Base-by-base conservation (phyloP, 164 flowering plant species). In the Brasenia schreberi region DNA sequence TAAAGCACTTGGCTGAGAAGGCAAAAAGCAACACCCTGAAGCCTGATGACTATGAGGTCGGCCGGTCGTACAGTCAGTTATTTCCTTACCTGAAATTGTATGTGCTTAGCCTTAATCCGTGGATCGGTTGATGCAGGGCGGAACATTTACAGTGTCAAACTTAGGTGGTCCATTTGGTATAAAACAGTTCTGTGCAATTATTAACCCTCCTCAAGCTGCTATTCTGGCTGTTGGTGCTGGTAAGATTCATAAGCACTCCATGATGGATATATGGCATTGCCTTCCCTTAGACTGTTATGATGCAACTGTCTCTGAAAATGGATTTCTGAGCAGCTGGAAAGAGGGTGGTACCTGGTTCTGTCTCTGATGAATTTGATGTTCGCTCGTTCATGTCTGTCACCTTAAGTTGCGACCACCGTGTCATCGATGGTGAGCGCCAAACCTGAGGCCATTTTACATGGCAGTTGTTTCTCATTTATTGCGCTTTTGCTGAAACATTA, bases 211-310 rank as follows among this genome's bases (percentile, higher is more conserved):
- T 33, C 99, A 95, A 60, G 65, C 99, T 14, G 97, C 88, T 77
- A 92, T 95, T 79, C 88, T 95, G 61, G 97, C 99, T n/a, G 83
- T 95, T 73, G 99, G 99, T 0, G 84, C 99, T 63, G 97, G 99
- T 95, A 81, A 73, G 76, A 49, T 66, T 49, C 56, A 9, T 14
- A 49, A 49, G 12, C 9, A 14, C 56, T 2, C 10, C 16, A 49
- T 49, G 10, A 9, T 49, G 56, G 39, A 49, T 9, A 49, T 49
- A 9, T 49, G 56, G 16, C 16, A 9, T 49, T 1, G 10, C 9
- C 56, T 14, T 49, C 16, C 56, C 16, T 49, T 9, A 5, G 56
- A 9, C 56, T 9, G 27, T 23, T 33, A 33, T 33, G 39, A 49
- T 49, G 12, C 56, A 14, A 49, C 56, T 14, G 16, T 14, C 16